Conservation (phyloP, 495 filamentous ascomycete genomes). For the Thermothielavioides terrestris region DNA sequence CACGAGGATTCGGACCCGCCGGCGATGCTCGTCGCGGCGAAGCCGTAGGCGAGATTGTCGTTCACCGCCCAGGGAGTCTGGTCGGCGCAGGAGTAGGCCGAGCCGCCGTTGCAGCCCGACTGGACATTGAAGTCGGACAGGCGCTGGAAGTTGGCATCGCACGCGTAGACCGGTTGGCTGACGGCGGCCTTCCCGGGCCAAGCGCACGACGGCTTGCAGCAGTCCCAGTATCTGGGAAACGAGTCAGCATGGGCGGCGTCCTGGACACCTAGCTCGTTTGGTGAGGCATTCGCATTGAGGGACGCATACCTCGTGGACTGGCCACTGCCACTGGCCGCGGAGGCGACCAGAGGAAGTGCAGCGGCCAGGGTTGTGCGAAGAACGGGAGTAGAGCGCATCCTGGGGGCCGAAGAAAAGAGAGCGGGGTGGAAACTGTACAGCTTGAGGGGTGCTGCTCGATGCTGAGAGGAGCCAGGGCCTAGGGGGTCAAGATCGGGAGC, state of each 20-base stretch:
- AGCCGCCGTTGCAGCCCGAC: conserved; percentile 36
- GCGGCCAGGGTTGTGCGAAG: conserved; percentile 17
- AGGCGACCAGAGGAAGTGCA: conserved; percentile 15
- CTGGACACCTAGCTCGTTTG: too few species aligned
- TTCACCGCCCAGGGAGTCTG: conserved; percentile 48
- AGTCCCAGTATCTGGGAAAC: conserved; percentile 47
- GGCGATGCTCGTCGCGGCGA: conserved; percentile 41
- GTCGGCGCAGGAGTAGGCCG: conserved; percentile 45
- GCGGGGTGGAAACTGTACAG: background rate
- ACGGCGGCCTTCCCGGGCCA: conserved; percentile 47
- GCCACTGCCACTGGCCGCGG: conserved; percentile 21
- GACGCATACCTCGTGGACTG: conserved; percentile 14
- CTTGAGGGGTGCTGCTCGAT: background rate
- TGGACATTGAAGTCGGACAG: conserved; percentile 18
- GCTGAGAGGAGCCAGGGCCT: background rate
- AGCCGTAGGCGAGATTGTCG: conserved; percentile 46
- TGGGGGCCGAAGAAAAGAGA: background rate
- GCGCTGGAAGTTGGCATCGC: conserved; percentile 43
- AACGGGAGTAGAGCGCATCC: conserved; percentile 19
- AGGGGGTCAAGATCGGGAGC: background rate
- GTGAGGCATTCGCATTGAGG: too few species aligned
- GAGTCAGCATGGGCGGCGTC: background rate
- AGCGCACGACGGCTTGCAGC: conserved; percentile 52
- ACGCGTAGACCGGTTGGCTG: conserved; percentile 41
- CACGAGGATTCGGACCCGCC: conserved; percentile 39